Evolutionary conservation across 768 basidiomycete species (phyloP), one percentile per base, ranked within the genome.

Genomic region (Psilocybe cyanescens): DNA sequence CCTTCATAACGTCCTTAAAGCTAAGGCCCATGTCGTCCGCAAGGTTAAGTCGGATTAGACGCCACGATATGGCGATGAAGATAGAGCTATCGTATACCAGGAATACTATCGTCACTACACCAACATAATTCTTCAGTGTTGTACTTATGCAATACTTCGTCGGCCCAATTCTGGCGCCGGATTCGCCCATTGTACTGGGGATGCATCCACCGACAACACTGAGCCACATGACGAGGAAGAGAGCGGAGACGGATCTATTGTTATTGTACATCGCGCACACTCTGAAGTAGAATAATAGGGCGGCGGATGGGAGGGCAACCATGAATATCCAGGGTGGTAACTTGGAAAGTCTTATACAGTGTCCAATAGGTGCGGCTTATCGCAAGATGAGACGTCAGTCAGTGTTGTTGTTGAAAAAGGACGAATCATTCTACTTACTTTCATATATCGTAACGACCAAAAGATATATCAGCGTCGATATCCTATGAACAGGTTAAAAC

Each of bases 171-270:
- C 56, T 28, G 11, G 29, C 45, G 0, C 63, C 70, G 19, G 44
- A 39, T 1, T 67, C 52, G 37, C 61, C 67, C 11, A 69, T 48
- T 1, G 67, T 68, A 2, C 67, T 60, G 1, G 70, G 61, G 9
- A 74, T 11, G 5, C 69, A 58, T 1, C 58, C 63, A 16, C 62
- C 73, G 8, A 73, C 31, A 28, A 71, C 69, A 2, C 53, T 51
- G 3, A 76, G 64, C 73, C 73, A 76, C 17, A 75, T 65, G 35
- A 66, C 29, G 51, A 61, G 61, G 59, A 76, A 75, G 41, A 68
- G 60, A 1, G 55, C 52, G 8, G 63, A 56, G 24, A 72, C 49
- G 24, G 57, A 31, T 14, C 56, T 59, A 30, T 68, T 63, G 14
- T 46, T 16, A 58, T 48, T 14, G 30, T 65, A 65, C 19, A 65